Evolutionary conservation across 805 yeast species (phyloP).

Genomic region (Danielia reshetovae): DNA sequence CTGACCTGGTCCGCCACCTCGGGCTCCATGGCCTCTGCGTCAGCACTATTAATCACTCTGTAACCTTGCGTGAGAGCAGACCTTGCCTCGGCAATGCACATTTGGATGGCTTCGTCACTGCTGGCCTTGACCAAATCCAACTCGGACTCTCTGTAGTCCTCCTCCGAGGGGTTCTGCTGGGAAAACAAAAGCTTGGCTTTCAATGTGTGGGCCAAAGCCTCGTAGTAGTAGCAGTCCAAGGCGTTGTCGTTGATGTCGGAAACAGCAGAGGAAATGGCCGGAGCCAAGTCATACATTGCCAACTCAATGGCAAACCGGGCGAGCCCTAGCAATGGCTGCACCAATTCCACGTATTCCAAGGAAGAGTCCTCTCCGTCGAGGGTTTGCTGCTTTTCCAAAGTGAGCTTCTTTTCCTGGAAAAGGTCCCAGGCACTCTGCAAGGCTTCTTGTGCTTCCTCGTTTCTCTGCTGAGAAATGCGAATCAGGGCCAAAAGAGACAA

Average conservation of each 20-base stretch:
- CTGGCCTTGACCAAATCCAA: constrained; percentile 17
- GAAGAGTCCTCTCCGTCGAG: constrained; percentile 32
- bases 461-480: constrained; percentile 79
- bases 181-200: constrained; percentile 25
- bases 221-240: constrained; percentile 77
- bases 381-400: constrained; percentile 41
- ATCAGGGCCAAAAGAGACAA: constrained; percentile 83
- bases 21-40: constrained; percentile 46
- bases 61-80: constrained; percentile 43
- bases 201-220: constrained; percentile 68
- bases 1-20: constrained; percentile 57
- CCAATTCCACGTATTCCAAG: constrained; percentile 55
- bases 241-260: constrained; percentile 83
- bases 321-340: constrained; percentile 71
- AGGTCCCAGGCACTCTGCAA: constrained; percentile 68
- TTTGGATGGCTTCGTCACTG: constrained; percentile 24
- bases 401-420: constrained; percentile 49
- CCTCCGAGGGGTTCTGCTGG: constrained; percentile 27
- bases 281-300: constrained; percentile 63
- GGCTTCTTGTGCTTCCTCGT: constrained; percentile 68
- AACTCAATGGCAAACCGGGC: constrained; percentile 76
- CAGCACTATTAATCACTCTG: constrained; percentile 36
- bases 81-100: constrained; percentile 37
- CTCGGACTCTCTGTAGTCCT: constrained; percentile 41
- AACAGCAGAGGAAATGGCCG: constrained; percentile 58